phyloP scores from a whole-genome alignment of 2,329 filamentous ascomycete genomes.

The Ophiocordyceps polyrhachis-furcata region DNA sequence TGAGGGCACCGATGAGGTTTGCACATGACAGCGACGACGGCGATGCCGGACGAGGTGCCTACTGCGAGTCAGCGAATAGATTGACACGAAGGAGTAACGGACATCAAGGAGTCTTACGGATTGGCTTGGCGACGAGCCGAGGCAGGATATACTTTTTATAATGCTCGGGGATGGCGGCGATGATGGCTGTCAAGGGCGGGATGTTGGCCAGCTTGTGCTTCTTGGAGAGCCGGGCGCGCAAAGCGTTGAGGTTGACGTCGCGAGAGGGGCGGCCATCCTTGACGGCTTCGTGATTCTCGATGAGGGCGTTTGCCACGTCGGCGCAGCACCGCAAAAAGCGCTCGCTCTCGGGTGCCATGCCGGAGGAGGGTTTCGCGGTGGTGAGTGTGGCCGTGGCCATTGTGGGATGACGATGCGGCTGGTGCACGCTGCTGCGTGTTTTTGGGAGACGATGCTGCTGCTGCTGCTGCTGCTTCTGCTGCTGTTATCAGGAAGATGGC shows the following conservation, averaged over 20 bases:
- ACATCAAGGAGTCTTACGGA: constrained; percentile 32
- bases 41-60: constrained; percentile 91
- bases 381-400: constrained; percentile 37
- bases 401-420: neutral
- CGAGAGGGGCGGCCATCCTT: constrained; percentile 57
- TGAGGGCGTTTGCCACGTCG: constrained; percentile 82
- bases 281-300: constrained; percentile 79
- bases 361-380: constrained; percentile 53
- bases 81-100: neutral
- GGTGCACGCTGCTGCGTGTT: neutral
- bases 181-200: constrained; percentile 88
- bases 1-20: constrained; percentile 96
- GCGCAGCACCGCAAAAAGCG: constrained; percentile 86
- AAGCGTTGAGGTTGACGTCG: constrained; percentile 81
- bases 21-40: constrained; percentile 98
- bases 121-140: constrained; percentile 92
- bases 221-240: constrained; percentile 75
- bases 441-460: neutral
- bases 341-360: constrained; percentile 82
- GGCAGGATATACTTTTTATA: constrained; percentile 99
- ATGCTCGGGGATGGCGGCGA: constrained; percentile 95
- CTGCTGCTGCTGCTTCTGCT: neutral
- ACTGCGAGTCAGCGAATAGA: constrained; percentile 3
- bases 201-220: constrained; percentile 81
- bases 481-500: neutral